phyloP scores from a whole-genome alignment of 495 filamentous ascomycete species.

The Aspergillus asperescens region DNA sequence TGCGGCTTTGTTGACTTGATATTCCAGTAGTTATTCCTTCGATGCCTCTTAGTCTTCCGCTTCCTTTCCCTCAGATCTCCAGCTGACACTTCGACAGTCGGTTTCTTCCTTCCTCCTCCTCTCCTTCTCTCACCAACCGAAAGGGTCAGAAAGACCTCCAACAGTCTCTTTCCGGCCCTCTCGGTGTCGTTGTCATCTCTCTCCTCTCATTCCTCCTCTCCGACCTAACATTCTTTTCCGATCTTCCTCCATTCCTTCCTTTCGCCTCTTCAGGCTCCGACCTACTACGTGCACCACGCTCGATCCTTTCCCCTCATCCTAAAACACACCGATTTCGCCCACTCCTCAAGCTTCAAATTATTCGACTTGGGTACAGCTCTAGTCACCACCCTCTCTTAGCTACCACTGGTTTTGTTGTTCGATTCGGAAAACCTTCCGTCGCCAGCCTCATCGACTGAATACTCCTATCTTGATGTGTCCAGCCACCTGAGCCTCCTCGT shows the following conservation, averaged over 20 bases:
- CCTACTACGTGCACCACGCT: not conserved
- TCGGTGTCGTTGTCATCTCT: slow-evolving; percentile 15
- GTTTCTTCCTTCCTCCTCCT: slow-evolving; percentile 12
- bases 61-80: slow-evolving; percentile 10
- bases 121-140: slow-evolving; percentile 15
- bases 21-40: slow-evolving; percentile 11
- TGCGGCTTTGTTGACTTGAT: slow-evolving; percentile 24
- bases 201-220: slow-evolving; percentile 25
- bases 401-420: slow-evolving; percentile 1
- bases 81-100: slow-evolving; percentile 10
- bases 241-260: slow-evolving; percentile 13
- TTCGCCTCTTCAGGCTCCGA: slow-evolving; percentile 4
- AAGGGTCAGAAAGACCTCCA: not conserved
- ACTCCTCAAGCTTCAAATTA: not conserved
- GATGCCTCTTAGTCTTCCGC: slow-evolving; percentile 10
- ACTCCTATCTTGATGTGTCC: slow-evolving; percentile 16
- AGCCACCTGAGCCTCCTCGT: slow-evolving; percentile 19
- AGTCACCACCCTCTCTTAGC: not conserved
- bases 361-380: not conserved
- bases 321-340: slow-evolving; percentile 6
- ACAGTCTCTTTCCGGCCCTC: slow-evolving; percentile 8
- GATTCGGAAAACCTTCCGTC: not conserved
- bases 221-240: slow-evolving; percentile 16
- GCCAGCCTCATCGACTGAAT: not conserved
- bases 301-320: slow-evolving; percentile 9